A percentile compares a stretch with the other conserved stretches of the same genome.
These are phyloP conservation scores for Diophrys sp. DNA, from an alignment of 73 alveolate genomes.

Conservation along the genomic window DNA sequence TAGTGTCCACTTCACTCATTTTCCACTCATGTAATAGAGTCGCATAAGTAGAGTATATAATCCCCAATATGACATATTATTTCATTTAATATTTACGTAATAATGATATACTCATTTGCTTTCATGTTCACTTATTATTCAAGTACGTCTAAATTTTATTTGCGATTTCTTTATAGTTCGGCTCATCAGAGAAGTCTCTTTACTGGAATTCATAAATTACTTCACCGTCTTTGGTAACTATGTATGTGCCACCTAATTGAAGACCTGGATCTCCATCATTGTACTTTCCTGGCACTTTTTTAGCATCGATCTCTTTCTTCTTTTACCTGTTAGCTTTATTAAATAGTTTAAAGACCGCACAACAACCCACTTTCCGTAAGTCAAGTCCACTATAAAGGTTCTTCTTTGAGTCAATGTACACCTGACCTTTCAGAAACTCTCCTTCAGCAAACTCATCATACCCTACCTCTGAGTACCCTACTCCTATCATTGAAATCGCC, in stretches of 20 bases:
- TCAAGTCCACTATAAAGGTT: neutral
- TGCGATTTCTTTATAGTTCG: neutral
- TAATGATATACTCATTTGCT: no score
- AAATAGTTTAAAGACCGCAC: neutral
- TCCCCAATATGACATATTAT: no score
- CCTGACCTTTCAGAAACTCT: neutral
- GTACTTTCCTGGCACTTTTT: neutral
- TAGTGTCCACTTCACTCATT: no score
- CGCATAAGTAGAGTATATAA: no score
- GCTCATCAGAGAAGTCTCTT: neutral
- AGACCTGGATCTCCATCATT: neutral
- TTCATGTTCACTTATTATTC: no score
- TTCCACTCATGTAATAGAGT: no score
- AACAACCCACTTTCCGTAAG: neutral
- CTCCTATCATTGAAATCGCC: neutral
- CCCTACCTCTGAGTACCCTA: neutral
- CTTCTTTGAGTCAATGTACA: neutral
- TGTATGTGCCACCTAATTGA: neutral
- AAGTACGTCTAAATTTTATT: no score
- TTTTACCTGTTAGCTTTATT: neutral
- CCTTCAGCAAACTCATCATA: neutral
- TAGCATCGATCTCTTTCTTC: neutral
- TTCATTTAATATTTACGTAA: no score
- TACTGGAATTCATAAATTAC: neutral
- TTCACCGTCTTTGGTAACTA: neutral